Base-by-base conservation (phyloP, 75 land plant species). In the Sequoia sempervirens region DNA sequence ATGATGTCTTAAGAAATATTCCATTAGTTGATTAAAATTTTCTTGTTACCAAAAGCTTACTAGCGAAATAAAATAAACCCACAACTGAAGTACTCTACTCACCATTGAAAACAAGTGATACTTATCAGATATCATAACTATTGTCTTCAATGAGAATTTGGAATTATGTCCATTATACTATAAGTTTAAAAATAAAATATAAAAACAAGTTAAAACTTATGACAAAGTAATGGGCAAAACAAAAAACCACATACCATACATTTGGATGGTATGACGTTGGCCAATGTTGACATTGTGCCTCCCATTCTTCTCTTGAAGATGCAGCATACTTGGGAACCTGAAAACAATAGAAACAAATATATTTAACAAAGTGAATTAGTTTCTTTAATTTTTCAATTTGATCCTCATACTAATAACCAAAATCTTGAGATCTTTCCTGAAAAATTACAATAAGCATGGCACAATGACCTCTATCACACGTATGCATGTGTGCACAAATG, bases 241-340 rank as follows among this genome's bases (percentile, higher is more conserved):
- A 64, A 82, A 81, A 84, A 38, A 14, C 10, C 28, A n/a, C 81
- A 80, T 80, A 80, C 81, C 54, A 50, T 28, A 86, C 84, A 75
- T 90, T 87, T 68, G 99, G 99, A 88, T 97, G 99, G 83, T 86
- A 97, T n/a, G 97, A 91, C 81, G 99, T 97, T 34, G 99, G 99
- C 99, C 99, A 97, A 56, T 92, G 85, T 30, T 90, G 89, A 85
- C 95, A 95, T 87, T 97, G 99, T 80, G 90, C 93, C 86, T 94
- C 94, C 99, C 99, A 97, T 74, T 95, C 96, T 87, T 95, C 94
- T 86, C 93, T 93, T 78, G 92, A 85, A 68, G 83, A 70, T 76
- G 99, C 94, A 79, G 94, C 92, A 90, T 89, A 75, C 69, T 87
- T 83, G 79, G 93, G 88, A 84, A 89, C 93, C 98, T 94, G 79